Conservation (phyloP, 352 stramenopile genomes). For the Globisporangium perplexum region DNA sequence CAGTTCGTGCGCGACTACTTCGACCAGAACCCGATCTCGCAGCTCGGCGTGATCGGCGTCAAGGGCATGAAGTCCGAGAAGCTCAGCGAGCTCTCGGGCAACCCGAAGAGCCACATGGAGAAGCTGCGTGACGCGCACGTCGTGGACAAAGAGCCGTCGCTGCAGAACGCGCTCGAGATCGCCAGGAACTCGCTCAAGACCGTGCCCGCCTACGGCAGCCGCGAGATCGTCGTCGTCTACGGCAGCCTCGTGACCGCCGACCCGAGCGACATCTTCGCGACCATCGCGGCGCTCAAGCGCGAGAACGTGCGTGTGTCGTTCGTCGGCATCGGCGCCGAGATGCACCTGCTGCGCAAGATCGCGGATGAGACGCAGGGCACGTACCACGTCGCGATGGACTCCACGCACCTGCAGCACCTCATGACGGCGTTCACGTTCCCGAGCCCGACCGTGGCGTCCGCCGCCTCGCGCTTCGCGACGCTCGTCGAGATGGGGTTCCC, state of each 20-base stretch:
- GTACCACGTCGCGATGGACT: conserved; percentile 93
- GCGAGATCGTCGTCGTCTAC: conserved; percentile 93
- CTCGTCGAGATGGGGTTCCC: conserved; percentile 86
- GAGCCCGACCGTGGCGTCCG: conserved; percentile 80
- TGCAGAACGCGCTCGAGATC: conserved; percentile 90
- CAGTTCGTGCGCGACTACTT: conserved; percentile 91
- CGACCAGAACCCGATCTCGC: conserved; percentile 93
- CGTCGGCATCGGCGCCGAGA: conserved; percentile 93
- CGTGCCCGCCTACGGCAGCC: conserved; percentile 78
- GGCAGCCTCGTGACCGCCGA: conserved; percentile 95
- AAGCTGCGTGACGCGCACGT: conserved; percentile 57
- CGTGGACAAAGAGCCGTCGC: conserved; percentile 83
- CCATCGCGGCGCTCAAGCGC: conserved; percentile 86
- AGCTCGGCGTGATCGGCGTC: conserved; percentile 88
- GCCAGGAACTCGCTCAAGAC: conserved; percentile 90
- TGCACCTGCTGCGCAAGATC: conserved; percentile 85
- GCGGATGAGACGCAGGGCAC: conserved; percentile 90
- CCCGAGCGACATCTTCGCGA: conserved; percentile 94
- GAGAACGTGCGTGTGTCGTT: conserved; percentile 92
- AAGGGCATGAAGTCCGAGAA: conserved; percentile 89
- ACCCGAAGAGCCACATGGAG: conserved; percentile 83
- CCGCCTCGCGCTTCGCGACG: conserved; percentile 58
- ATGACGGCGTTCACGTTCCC: conserved; percentile 93
- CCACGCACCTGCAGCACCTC: conserved; percentile 89
- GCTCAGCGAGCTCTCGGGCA: conserved; percentile 88